phyloP scores from a whole-genome alignment of 2,329 filamentous ascomycete species.

The Talaromyces sp. region DNA sequence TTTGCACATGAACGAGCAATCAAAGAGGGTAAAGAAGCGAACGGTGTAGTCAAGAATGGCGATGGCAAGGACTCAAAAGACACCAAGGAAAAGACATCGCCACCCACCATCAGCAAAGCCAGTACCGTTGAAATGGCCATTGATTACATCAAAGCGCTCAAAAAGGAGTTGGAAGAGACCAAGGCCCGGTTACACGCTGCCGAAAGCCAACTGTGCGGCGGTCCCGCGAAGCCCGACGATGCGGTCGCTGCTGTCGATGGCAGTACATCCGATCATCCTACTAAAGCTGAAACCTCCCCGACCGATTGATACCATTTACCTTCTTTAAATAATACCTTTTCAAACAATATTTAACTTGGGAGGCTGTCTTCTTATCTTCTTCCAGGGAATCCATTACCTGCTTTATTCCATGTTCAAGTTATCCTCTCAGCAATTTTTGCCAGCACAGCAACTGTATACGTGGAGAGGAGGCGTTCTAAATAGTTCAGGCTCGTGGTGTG shows the following conservation, averaged over 20 bases:
- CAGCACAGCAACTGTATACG: background rate
- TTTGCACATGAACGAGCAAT: constrained; percentile 41
- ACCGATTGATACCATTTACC: background rate
- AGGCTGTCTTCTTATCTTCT: background rate
- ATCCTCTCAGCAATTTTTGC: background rate
- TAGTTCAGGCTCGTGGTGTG: background rate
- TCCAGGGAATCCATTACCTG: background rate
- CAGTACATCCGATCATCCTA: background rate
- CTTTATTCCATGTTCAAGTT: background rate
- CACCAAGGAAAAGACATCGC: constrained; percentile 38
- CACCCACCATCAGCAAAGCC: constrained; percentile 78
- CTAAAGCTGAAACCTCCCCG: background rate
- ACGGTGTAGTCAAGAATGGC: constrained; percentile 41
- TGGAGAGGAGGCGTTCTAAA: constrained; percentile 1
- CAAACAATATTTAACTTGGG: background rate
- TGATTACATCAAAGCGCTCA: constrained; percentile 83
- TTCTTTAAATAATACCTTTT: background rate
- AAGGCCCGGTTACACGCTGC: constrained; percentile 61
- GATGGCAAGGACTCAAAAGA: constrained; percentile 43
- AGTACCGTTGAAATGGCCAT: constrained; percentile 98
- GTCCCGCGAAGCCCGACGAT: background rate
- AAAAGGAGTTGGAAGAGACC: constrained; percentile 66
- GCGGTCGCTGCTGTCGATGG: background rate
- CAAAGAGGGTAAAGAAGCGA: constrained; percentile 34
- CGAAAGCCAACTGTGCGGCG: constrained; percentile 55